Evolutionary conservation across 768 basidiomycete genomes (phyloP), one percentile per base, ranked within the genome.

Genomic region (Auricularia sp.): DNA sequence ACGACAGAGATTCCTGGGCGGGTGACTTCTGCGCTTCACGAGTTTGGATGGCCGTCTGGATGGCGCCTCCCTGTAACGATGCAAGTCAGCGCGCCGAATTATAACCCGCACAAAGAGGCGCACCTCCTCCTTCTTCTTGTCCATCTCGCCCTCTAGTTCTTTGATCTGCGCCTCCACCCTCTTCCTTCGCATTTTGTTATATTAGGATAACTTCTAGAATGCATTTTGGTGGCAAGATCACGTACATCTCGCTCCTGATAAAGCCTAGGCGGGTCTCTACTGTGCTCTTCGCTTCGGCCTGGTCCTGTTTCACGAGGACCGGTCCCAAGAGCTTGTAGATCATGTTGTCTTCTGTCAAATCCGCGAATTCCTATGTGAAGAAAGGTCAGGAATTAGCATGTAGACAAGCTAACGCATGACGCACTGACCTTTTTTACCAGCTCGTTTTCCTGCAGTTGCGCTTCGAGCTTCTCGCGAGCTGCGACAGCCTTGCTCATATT

Each of bases 291-390:
- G 94, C 95, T 68, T 97, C 96, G 4, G 76, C 75, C 70, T 88
- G 87, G 68, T 97, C 94, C 75, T 98, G 95, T 69, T 88, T 84
- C 8, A 98, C 86, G 34, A 98, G 83, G 4, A 95, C 88, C 1
- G 93, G 92, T 1, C 95, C 95, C 42, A 96, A 83, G 36, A 91
- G 83, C 78, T 98, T 98, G 80, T 87, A 98, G 6, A 98, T 83
- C 16, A 80, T 81, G 72, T 94, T 96, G 65, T 86, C 81, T 3
- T 86, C 77, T 51, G 86, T 87, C 64, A 98, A 74, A 35, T 80
- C 77, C 16, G 80, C 77, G 71, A 98, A 93, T 77, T 98, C 96
- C 94, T 98, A 72, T 33, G 23, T 59, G 64, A 64, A 23, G 18
- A 33, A 18, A 44, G 61, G 21, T 36, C 16, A 10, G 34, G 36